Evolutionary conservation across 768 basidiomycete genomes (phyloP).

Genomic region (Sporobolomyces pararoseus): DNA sequence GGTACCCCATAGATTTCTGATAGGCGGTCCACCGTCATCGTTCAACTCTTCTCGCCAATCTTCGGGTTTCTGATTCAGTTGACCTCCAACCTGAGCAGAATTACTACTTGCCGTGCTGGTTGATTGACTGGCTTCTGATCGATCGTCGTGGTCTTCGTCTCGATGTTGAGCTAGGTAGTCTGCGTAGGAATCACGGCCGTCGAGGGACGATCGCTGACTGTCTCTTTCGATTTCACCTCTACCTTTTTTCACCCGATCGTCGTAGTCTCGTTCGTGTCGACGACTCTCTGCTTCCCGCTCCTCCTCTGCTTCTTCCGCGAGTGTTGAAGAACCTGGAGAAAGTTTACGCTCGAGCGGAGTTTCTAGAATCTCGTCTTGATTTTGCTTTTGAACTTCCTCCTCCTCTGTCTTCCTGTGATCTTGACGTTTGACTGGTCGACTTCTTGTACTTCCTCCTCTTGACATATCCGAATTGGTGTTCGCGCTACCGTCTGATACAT

Average conservation of each 20-base stretch:
- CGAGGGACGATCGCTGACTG: conserved; percentile 5
- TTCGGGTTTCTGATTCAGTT: conserved; percentile 16
- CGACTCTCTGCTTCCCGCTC: not conserved
- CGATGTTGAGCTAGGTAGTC: not conserved
- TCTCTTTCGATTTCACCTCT: not conserved
- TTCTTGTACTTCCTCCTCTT: not conserved
- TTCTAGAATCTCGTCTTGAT: not conserved
- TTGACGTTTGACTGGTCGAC: conserved; percentile 3
- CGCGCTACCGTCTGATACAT: not conserved
- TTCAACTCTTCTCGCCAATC: conserved; percentile 28
- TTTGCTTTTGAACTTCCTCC: not conserved
- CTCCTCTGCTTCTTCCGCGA: not conserved
- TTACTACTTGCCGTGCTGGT: not conserved
- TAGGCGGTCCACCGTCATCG: conserved; percentile 3
- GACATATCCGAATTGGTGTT: not conserved
- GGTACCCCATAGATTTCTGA: conserved; percentile 35
- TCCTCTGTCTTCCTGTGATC: not conserved
- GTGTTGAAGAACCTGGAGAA: not conserved
- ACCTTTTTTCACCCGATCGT: not conserved
- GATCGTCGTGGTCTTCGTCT: not conserved
- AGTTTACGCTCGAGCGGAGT: not conserved
- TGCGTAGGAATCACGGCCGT: too few relatives aligned
- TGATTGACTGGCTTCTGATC: not conserved
- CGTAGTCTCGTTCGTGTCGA: conserved; percentile 2
- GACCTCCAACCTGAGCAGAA: conserved; percentile 15